Conservation (phyloP, 148 eudicot genomes). For the Agrostemma githago region DNA sequence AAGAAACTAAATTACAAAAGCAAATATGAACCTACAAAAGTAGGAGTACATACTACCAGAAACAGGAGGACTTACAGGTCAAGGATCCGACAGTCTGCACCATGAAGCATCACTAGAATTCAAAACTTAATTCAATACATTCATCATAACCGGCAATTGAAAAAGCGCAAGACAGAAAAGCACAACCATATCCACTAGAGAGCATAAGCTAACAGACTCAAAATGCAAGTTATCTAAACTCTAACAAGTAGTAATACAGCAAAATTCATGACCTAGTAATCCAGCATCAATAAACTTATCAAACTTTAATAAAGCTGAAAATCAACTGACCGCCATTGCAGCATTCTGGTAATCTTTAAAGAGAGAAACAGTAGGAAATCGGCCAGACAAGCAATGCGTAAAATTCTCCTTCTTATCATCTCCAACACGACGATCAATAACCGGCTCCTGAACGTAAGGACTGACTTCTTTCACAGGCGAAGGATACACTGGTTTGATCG, state of each 20-base stretch:
- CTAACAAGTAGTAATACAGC: not conserved
- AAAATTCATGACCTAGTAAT: no score
- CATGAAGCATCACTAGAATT: not conserved
- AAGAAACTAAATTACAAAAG: no score
- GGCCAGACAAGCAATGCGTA: slow-evolving; percentile 66
- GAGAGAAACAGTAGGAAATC: slow-evolving; percentile 66
- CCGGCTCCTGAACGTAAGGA: slow-evolving; percentile 24
- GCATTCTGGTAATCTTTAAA: slow-evolving; percentile 86
- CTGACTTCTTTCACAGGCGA: slow-evolving; percentile 32
- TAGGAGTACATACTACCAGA: not conserved
- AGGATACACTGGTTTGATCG: slow-evolving; percentile 26
- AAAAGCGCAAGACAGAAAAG: no score
- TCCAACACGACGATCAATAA: slow-evolving; percentile 17
- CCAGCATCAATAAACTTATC: not conserved
- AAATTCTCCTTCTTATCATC: slow-evolving; percentile 29
- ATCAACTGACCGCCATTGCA: slow-evolving; percentile 64
- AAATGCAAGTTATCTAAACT: not conserved
- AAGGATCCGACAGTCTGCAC: not conserved
- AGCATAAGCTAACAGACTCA: not conserved
- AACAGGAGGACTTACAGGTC: not conserved
- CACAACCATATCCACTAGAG: not conserved
- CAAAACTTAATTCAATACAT: not conserved
- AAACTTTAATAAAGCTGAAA: not conserved
- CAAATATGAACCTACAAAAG: no score
- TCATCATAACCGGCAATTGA: not conserved